Evolutionary conservation across 257 asterid genomes (phyloP), one percentile per base, ranked within the genome.

Genomic region (Cruciata laevipes): DNA sequence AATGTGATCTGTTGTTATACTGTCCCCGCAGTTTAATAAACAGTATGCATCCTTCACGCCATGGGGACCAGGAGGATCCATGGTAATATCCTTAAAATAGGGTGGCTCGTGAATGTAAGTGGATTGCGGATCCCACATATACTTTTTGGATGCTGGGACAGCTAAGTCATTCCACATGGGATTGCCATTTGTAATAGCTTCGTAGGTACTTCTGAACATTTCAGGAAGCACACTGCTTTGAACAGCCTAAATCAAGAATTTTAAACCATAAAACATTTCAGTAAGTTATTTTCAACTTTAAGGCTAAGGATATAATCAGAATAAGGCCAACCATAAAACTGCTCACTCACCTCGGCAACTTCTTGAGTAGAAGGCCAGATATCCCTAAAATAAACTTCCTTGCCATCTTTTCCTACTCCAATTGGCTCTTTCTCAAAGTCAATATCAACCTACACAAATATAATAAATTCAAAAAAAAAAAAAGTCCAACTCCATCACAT

Each of bases 81-180:
- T 87, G 74, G 95, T 87, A 94, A 92, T 89, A 69, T 76, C 69
- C 89, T 92, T 87, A 68, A 92, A 92, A 80, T 92, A 92, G 37
- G 98, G 98, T 23, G 97, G 97, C 74, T 92, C 96, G 7, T 92
- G 98, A 75, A 92, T 92, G 86, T 92, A 92, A 12, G 98, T 89
- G 2, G 98, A 92, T 23, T 35, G 85, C 38, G 86, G 77, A 49
- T 92, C 98, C 98, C 98, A 92, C 6, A 93, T 82, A 79, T 89
- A 92, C 63, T 89, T 72, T 76, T 87, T 84, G 69, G 84, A 62
- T 31, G 77, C 63, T 63, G 95, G 87, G 56, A 89, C 85, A 14
- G 96, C 78, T 56, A 92, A 78, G 63, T 92, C 78, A 73, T 92
- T 92, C 97, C 97, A 92, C 93, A 83, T 86, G 75, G 93, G 85